Percentiles rank a stretch among this genome's conserved stretches.
These are phyloP conservation scores for Bjerkandera adusta DNA, from an alignment of 1,284 basidiomycete genomes.

Conservation along the genomic window DNA sequence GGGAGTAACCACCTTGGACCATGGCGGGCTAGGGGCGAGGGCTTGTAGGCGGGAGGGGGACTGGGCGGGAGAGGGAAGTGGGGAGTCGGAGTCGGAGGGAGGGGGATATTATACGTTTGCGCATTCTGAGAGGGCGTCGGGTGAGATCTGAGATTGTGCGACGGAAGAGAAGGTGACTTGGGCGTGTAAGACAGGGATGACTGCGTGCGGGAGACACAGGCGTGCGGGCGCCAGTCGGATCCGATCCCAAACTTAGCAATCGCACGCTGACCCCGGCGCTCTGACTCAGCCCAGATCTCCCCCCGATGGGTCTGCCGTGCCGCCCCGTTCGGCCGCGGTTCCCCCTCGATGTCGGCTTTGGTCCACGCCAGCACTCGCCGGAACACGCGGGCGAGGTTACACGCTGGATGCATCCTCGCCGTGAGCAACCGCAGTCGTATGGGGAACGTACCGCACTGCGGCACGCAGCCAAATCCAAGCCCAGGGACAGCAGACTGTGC, in stretches of 20 bases:
- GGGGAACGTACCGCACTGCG: no score
- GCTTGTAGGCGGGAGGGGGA: conserved; percentile 6
- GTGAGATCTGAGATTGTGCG: conserved; percentile 13
- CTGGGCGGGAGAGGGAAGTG: conserved; percentile 12
- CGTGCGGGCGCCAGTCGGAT: conserved; percentile 9
- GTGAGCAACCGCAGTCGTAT: no score
- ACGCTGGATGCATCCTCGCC: no score
- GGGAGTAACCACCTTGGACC: conserved; percentile 19
- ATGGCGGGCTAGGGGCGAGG: conserved; percentile 14
- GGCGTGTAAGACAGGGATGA: conserved; percentile 4
- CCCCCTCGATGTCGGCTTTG: no score
- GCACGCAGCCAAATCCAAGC: no score
- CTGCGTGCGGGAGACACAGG: conserved; percentile 9
- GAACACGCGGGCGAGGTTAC: no score
- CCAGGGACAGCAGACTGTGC: no score
- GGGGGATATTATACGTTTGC: conserved; percentile 13
- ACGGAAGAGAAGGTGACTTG: neutral
- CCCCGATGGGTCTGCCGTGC: neutral
- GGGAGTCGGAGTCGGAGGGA: conserved; percentile 3
- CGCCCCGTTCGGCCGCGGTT: neutral
- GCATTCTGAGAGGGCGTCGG: conserved; percentile 2
- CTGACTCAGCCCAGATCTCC: conserved; percentile 6
- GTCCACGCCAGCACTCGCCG: neutral
- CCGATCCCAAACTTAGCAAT: conserved; percentile 12
- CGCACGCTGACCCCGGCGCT: neutral